Base-by-base conservation (phyloP, 352 stramenopile genomes). In the Phytophthora vignae region DNA sequence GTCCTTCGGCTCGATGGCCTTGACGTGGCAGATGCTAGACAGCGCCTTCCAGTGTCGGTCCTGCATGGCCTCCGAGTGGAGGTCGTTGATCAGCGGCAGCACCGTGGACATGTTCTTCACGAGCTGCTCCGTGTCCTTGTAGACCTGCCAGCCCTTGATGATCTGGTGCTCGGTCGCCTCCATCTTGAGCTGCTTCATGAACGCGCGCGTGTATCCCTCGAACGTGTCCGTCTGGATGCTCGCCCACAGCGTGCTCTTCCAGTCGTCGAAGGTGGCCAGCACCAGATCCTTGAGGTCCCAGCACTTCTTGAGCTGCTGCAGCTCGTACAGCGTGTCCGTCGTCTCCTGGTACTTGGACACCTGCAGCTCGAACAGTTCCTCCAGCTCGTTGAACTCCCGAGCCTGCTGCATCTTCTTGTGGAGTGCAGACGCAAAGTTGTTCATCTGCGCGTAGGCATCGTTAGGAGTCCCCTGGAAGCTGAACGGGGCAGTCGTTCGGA, bases 41-140 rank as follows among this genome's bases (percentile, higher is more conserved):
- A 98, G 67, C 11, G 85, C 88, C 67, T 93, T 91, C 96, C 96
- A 99, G 79, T 99, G 96, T 4, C 96, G 91, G 53, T 96, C 79
- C 59, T 98, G 90, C 85, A 99, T 98, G 27, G 95, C 91, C 60
- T 98, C 90, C 1, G 92, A 98, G 79, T 99, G 96, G 38, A 99
- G 80, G 58, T 99, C 97, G 59, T 98, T 98, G 72, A 99, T 97
- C 14, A 99, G 75, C 7, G 90, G 89, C 8, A 97, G 54, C 2
- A 97, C 90, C 0, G 83, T 88, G 31, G 88, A 76, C 90, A 96
- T 96, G 63, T 97, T 95, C 72, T 96, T 97, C 17, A 94, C 90
- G 8, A 95, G 74, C 65, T 95, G 83, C 55, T 97, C 89, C 0
- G 85, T 90, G 58, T 97, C 90, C 54, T 95, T 95, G 77, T 95